phyloP scores from a whole-genome alignment of 2,329 filamentous ascomycete species.

The Aureobasidium leucospermi region DNA sequence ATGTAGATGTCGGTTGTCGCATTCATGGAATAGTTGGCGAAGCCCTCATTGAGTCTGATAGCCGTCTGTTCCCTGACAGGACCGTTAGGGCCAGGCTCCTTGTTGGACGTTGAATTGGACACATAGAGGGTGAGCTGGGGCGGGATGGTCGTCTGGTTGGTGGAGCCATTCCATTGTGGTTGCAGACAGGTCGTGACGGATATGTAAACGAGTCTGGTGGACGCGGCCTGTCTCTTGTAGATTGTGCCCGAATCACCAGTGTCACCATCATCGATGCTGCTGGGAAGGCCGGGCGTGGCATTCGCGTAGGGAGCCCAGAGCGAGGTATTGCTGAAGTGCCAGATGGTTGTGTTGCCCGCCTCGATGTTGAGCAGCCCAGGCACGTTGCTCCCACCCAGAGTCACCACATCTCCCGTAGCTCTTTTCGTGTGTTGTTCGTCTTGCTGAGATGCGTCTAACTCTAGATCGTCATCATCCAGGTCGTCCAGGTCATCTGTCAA shows the following conservation, averaged over 20 bases:
- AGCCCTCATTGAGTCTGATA: conserved; percentile 58
- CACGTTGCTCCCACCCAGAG: conserved; percentile 52
- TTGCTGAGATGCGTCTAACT: conserved; percentile 36
- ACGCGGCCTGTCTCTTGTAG: conserved; percentile 19
- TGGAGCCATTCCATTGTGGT: conserved; percentile 50
- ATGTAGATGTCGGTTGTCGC: conserved; percentile 66
- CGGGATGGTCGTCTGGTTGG: conserved; percentile 34
- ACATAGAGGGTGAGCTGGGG: conserved; percentile 74
- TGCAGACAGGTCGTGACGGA: conserved; percentile 82
- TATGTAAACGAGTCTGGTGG: conserved; percentile 57
- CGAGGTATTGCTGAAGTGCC: conserved; percentile 53
- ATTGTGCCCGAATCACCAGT: conserved; percentile 12
- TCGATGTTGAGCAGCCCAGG: conserved; percentile 53
- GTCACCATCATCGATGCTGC: conserved; percentile 15
- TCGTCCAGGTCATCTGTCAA: conserved; percentile 16
- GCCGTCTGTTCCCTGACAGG: conserved; percentile 30
- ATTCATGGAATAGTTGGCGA: conserved; percentile 56
- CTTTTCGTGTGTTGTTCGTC: neutral
- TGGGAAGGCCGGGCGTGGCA: conserved; percentile 24
- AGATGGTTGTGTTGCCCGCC: conserved; percentile 56
- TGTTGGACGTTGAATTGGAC: conserved; percentile 55
- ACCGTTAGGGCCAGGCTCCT: conserved; percentile 56
- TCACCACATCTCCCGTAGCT: conserved; percentile 14
- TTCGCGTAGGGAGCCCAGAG: conserved; percentile 39
- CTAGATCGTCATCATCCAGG: conserved; percentile 23